These are phyloP conservation scores for Danielia reshetovae DNA, from an alignment of 805 yeast genomes.

Conservation along the genomic window DNA sequence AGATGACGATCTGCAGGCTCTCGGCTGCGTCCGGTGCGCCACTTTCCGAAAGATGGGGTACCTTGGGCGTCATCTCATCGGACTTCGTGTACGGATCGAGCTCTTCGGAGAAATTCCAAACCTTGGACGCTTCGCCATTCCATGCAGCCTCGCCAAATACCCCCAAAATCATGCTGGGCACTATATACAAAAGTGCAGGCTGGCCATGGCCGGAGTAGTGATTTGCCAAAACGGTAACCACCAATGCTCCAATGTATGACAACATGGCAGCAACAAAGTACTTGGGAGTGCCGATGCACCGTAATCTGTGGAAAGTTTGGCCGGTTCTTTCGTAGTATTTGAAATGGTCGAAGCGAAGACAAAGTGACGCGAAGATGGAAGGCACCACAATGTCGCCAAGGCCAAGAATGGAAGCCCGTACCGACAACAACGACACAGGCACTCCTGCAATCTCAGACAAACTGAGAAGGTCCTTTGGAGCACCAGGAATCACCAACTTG, in stretches of 20 bases:
- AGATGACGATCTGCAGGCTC: background rate
- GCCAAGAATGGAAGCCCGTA: constrained; percentile 45
- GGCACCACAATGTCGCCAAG: constrained; percentile 67
- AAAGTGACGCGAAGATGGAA: constrained; percentile 48
- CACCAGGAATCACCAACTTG: constrained; percentile 42
- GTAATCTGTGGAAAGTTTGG: constrained; percentile 15
- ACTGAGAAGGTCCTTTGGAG: constrained; percentile 1
- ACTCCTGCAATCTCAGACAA: background rate
- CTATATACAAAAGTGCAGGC: constrained; percentile 64
- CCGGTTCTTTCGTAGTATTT: constrained; percentile 15
- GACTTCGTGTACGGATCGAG: constrained; percentile 14
- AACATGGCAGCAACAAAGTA: constrained; percentile 46
- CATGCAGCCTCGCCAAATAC: constrained; percentile 30
- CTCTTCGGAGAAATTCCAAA: constrained; percentile 38
- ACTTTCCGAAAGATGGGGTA: too few relatives aligned
- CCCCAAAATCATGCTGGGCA: constrained; percentile 42
- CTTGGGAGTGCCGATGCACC: constrained; percentile 39
- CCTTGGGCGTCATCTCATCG: constrained; percentile 3
- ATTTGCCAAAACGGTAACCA: constrained; percentile 38
- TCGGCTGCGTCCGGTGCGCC: constrained; percentile 1
- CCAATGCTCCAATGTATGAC: constrained; percentile 47
- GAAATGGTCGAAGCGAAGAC: constrained; percentile 52
- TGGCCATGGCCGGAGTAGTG: constrained; percentile 46
- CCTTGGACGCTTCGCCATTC: constrained; percentile 36
- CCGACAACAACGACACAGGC: background rate